Percentiles rank a stretch among this genome's conserved stretches.
Evolutionary conservation across 148 eudicot genomes (phyloP).

Genomic region (Camellia granthamiana): DNA sequence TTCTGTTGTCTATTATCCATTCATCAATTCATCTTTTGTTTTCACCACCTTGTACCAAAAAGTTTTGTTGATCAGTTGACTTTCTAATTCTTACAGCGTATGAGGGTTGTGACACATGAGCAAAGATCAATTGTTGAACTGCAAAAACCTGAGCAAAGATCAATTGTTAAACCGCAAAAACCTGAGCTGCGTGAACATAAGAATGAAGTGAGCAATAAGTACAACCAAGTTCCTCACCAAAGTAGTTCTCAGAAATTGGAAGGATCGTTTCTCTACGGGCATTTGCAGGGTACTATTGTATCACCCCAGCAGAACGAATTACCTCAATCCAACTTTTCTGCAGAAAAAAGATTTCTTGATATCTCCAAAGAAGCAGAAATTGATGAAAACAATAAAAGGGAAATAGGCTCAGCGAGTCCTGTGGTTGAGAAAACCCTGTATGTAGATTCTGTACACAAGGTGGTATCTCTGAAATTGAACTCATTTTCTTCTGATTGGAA

Average conservation of each 20-base stretch:
- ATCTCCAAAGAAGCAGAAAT: conserved; percentile 28
- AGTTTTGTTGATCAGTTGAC: conserved; percentile 3
- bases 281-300: conserved; percentile 15
- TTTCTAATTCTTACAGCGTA: conserved; percentile 20
- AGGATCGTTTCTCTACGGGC: conserved; percentile 22
- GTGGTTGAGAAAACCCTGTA: conserved; percentile 57
- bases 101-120: conserved; percentile 23
- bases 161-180: conserved; percentile 10
- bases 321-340: conserved; percentile 21
- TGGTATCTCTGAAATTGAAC: conserved; percentile 31
- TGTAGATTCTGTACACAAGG: conserved; percentile 50
- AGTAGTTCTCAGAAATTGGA: conserved; percentile 27
- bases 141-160: conserved; percentile 22
- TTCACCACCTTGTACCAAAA: neutral
- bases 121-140: conserved; percentile 21
- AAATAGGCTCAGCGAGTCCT: conserved; percentile 22
- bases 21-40: neutral
- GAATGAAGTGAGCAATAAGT: conserved; percentile 17
- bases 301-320: conserved; percentile 20
- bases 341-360: conserved; percentile 24
- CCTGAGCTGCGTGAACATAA: conserved; percentile 13
- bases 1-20: neutral
- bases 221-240: conserved; percentile 20
- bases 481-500: conserved; percentile 35
- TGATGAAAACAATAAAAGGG: conserved; percentile 19